Base-by-base conservation (phyloP, 306 rosid genomes). In the Malus sieversii region DNA sequence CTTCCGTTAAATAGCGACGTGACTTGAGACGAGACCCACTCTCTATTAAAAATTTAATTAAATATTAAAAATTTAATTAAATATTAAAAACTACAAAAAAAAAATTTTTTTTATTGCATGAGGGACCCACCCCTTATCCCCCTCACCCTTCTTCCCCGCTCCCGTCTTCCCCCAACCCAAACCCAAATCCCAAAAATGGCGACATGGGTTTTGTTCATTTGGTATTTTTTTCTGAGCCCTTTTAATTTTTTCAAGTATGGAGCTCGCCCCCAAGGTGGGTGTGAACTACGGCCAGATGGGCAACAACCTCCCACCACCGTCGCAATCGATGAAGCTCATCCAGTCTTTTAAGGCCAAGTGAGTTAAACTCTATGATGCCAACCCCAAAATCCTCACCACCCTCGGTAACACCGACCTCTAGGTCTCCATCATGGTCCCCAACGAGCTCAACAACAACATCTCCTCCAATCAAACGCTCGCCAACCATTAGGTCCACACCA, bases 241-340 rank as follows among this genome's bases (percentile, higher is more conserved):
- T 62, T 68, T 8, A 71, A 11, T 63, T 42, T 32, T n/a, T 35
- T 79, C 90, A 90, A 91, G 70, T 51, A 88, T 81, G 55, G 79
- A 80, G 73, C 20, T 88, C 22, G 85, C 90, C 22, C 62, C 22
- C 14, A 60, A 58, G 66, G 84, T 82, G 20, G 97, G 98, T 16
- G 72, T 93, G 25, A 88, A 89, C 88, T 91, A 84, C 70, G 98
- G 97, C 12, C 86, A 83, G 80, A 75, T 94, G 12, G 98, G 96
- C 4, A 81, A 87, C 86, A 82, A 93, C 40, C 93, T 93, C 5
- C 97, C 92, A 4, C 11, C 86, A 0, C 86, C 97, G 9, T 45
- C 66, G 6, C 64, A 58, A 14, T 89, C 91, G 0, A 82, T 90
- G 60, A 65, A 73, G 33, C 87, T 87, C 2, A 85, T 93, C 74